phyloP scores from a whole-genome alignment of 83 land plant species.

The Picea mariana region DNA sequence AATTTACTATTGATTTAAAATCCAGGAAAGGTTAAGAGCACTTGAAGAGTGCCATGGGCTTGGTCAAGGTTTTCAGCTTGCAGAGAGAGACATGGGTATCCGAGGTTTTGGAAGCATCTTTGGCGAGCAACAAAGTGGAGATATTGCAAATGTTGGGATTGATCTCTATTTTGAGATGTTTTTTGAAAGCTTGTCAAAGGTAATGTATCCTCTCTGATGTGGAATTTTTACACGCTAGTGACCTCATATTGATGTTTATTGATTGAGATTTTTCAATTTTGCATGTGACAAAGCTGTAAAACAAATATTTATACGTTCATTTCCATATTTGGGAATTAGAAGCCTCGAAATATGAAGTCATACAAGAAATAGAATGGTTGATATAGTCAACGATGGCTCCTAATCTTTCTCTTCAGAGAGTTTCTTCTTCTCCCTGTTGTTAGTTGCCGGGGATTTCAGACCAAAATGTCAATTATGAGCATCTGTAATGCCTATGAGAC shows the following conservation, averaged over 20 bases:
- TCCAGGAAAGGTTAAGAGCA: constrained; percentile 88
- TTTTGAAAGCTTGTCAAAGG: constrained; percentile 93
- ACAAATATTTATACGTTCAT: neutral
- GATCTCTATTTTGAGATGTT: constrained; percentile 98
- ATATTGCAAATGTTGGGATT: constrained; percentile 91
- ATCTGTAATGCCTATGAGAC: neutral
- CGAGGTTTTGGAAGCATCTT: constrained; percentile 98
- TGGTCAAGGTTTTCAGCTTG: constrained; percentile 96
- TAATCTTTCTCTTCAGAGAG: neutral
- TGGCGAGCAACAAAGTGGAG: constrained; percentile 99
- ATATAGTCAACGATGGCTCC: neutral
- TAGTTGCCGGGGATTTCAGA: neutral
- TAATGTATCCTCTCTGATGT: constrained; percentile 17
- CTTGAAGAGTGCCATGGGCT: constrained; percentile 89
- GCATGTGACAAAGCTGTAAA: neutral
- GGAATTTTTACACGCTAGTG: neutral
- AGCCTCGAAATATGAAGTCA: neutral
- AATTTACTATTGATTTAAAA: neutral
- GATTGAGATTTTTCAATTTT: constrained; percentile 5
- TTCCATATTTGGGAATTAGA: neutral
- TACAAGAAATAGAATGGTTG: neutral
- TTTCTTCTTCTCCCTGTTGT: too few species aligned
- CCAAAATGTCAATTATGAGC: neutral
- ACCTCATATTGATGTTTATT: neutral
- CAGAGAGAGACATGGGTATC: constrained; percentile 96